Evolutionary conservation across 2,329 filamentous ascomycete genomes (phyloP).

Genomic region (Trichoderma afroharzianum): DNA sequence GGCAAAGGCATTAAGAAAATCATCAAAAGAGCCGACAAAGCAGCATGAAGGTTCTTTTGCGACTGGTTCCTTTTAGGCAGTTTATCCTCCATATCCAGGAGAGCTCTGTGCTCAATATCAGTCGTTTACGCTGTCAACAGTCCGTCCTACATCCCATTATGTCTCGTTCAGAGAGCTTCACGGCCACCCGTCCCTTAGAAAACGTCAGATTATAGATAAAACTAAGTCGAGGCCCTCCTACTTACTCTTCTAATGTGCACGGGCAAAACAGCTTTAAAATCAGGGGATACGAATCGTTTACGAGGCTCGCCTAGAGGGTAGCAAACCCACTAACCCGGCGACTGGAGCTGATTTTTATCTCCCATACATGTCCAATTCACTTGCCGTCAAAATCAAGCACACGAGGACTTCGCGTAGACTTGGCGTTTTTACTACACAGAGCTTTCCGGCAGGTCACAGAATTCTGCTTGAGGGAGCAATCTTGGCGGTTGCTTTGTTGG

Average conservation of each 20-base stretch:
- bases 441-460: slow-evolving; percentile 5
- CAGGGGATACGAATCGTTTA: not conserved
- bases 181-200: not conserved
- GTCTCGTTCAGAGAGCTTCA: not conserved
- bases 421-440: slow-evolving; percentile 23
- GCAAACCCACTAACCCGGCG: not conserved
- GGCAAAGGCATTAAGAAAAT: too few species aligned
- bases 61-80: not conserved
- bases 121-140: not conserved
- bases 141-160: not conserved
- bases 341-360: not conserved
- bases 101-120: not conserved
- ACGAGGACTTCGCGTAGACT: slow-evolving; percentile 6
- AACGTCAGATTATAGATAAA: not conserved
- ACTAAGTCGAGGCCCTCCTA: not conserved
- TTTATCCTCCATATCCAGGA: too few species aligned
- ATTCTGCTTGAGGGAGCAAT: slow-evolving; percentile 24
- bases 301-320: not conserved
- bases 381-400: slow-evolving; percentile 17
- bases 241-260: not conserved
- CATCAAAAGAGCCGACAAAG: too few species aligned
- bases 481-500: too few species aligned
- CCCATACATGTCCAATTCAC: not conserved
- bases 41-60: too few species aligned
- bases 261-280: not conserved